Conservation (phyloP, 164 flowering plant species). For the Macadamia tetraphylla region DNA sequence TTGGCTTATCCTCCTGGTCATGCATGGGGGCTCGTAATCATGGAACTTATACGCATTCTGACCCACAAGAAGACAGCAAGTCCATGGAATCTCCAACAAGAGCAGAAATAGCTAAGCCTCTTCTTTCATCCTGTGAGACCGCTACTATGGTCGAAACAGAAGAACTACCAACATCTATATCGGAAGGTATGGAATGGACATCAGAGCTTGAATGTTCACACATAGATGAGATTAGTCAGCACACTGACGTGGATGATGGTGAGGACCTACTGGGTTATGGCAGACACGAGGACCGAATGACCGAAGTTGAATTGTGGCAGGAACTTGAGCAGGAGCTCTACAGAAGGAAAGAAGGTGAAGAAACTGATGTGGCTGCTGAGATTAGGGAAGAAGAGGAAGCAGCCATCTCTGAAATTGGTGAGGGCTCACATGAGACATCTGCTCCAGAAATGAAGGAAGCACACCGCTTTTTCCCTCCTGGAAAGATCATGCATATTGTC, state of each 20-base stretch:
- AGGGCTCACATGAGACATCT: conserved; percentile 33
- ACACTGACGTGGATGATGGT: conserved; percentile 23
- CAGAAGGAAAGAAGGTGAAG: conserved; percentile 31
- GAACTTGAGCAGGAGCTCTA: conserved; percentile 81
- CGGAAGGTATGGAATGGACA: conserved; percentile 33
- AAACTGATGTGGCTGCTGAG: conserved; percentile 45
- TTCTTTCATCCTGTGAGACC: conserved; percentile 25
- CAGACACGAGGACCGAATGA: conserved; percentile 56
- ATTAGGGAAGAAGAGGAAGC: conserved; percentile 77
- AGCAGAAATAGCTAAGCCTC: conserved; percentile 39
- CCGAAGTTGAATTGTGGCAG: conserved; percentile 87
- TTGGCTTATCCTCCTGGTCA: conserved; percentile 77
- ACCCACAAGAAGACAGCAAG: conserved; percentile 24
- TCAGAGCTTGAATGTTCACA: conserved; percentile 36
- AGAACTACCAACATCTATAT: conserved; percentile 39
- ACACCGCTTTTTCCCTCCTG: conserved; percentile 85
- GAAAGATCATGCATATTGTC: conserved; percentile 87
- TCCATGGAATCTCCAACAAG: conserved; percentile 24
- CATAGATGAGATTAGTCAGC: conserved; percentile 20
- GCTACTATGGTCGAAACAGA: conserved; percentile 20
- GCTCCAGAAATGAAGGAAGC: conserved; percentile 57
- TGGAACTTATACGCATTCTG: conserved; percentile 23
- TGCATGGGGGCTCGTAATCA: conserved; percentile 93
- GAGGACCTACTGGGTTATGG: conserved; percentile 37
- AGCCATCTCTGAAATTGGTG: conserved; percentile 58